Conservation (phyloP, 2,329 filamentous ascomycete genomes). For the Tolypocladium ovalisporum region DNA sequence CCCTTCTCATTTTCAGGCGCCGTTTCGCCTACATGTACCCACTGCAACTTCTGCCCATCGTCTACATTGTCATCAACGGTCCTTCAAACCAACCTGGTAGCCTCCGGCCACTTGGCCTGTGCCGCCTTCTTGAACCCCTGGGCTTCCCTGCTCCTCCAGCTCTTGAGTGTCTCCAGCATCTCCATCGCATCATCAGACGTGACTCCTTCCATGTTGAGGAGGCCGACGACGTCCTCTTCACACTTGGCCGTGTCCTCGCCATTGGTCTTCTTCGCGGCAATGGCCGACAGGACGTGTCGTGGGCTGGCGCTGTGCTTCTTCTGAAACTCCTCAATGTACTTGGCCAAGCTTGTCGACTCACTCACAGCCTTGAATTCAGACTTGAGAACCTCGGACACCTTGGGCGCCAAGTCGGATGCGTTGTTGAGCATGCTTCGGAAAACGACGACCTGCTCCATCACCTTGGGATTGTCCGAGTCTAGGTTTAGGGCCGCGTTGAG, state of each 20-base stretch:
- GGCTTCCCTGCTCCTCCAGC: constrained; percentile 38
- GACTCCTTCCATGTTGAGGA: constrained; percentile 38
- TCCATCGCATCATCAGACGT: constrained; percentile 45
- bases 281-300: constrained; percentile 50
- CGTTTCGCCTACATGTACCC: not conserved
- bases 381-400: constrained; percentile 60
- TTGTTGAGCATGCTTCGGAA: constrained; percentile 54
- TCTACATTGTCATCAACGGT: not conserved
- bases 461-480: constrained; percentile 55
- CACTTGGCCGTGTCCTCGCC: constrained; percentile 43
- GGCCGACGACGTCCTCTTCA: constrained; percentile 52
- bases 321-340: constrained; percentile 57
- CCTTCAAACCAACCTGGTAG: constrained; percentile 30
- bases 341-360: constrained; percentile 44
- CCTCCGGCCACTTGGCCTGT: constrained; percentile 37
- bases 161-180: constrained; percentile 29
- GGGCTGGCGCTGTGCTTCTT: constrained; percentile 51
- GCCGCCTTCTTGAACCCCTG: constrained; percentile 38
- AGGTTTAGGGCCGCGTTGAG: constrained; percentile 63
- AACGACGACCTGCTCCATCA: constrained; percentile 64
- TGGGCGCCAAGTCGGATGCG: constrained; percentile 46
- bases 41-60: not conserved
- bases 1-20: not conserved
- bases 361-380: constrained; percentile 53
- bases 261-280: constrained; percentile 48